A percentile compares a stretch with the other conserved stretches of the same genome.
Evolutionary conservation across 805 yeast species (phyloP).

Genomic region (Kazachstania viticola): DNA sequence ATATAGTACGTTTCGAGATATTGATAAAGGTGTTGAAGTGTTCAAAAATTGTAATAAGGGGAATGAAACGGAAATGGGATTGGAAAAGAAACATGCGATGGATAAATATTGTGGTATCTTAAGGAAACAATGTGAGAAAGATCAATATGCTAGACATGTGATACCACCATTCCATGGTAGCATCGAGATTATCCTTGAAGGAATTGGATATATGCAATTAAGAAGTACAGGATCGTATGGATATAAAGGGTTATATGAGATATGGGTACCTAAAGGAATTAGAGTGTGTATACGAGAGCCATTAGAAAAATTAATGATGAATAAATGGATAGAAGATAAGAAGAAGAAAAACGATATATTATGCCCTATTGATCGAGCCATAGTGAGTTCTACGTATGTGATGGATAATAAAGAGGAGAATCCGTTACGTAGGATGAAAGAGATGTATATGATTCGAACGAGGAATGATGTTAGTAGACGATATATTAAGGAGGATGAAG

Average conservation of each 20-base stretch:
- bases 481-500: too few relatives aligned
- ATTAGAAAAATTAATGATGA: conserved; percentile 24
- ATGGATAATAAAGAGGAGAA: conserved; percentile 15
- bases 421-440: conserved; percentile 14
- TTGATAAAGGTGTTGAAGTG: conserved; percentile 27
- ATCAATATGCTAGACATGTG: conserved; percentile 32
- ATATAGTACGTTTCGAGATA: conserved; percentile 23
- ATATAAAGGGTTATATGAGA: conserved; percentile 30
- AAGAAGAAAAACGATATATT: neutral
- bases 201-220: conserved; percentile 51
- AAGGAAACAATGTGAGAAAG: conserved; percentile 6
- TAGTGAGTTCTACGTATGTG: conserved; percentile 20
- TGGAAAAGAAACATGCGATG: conserved; percentile 23
- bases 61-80: conserved; percentile 10
- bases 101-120: conserved; percentile 22
- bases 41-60: conserved; percentile 12
- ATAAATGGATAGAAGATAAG: too few relatives aligned
- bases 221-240: conserved; percentile 43
- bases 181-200: conserved; percentile 53
- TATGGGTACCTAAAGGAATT: conserved; percentile 46
- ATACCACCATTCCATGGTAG: conserved; percentile 65
- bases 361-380: conserved; percentile 18
- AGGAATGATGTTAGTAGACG: too few relatives aligned
- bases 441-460: conserved; percentile 20
- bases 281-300: conserved; percentile 45